phyloP scores from a whole-genome alignment of 2,329 filamentous ascomycete species.

The Purpureocillium takamizusanense region DNA sequence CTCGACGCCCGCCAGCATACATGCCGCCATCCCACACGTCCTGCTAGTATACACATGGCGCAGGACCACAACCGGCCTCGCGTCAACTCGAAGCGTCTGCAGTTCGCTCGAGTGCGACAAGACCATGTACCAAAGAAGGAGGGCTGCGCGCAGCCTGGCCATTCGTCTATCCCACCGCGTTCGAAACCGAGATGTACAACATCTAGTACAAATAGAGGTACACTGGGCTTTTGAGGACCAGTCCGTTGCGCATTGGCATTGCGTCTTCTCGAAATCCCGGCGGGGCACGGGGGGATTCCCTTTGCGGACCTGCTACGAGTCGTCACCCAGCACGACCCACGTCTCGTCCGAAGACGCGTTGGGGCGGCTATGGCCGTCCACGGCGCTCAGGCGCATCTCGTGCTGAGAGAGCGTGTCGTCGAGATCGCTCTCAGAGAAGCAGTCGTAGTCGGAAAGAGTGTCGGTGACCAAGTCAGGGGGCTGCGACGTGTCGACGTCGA shows the following conservation, averaged over 20 bases:
- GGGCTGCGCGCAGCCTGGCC: too few species aligned
- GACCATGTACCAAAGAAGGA: too few species aligned
- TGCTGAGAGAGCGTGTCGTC: slow-evolving; percentile 20
- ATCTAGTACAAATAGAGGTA: neutral
- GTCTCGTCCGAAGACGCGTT: slow-evolving; percentile 18
- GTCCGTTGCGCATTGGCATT: slow-evolving; percentile 20
- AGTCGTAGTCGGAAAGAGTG: slow-evolving; percentile 25
- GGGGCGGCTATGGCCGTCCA: slow-evolving; percentile 6
- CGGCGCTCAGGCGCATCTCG: slow-evolving; percentile 17
- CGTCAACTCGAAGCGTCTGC: too few species aligned
- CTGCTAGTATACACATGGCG: too few species aligned
- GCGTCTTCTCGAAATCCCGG: slow-evolving; percentile 15
- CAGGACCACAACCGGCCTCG: too few species aligned
- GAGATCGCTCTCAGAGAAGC: slow-evolving; percentile 25
- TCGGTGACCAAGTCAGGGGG: slow-evolving; percentile 25
- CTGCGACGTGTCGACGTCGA: slow-evolving; percentile 25
- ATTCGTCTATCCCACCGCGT: too few species aligned
- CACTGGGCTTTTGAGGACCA: slow-evolving; percentile 23
- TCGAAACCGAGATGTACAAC: too few species aligned
- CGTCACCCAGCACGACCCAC: slow-evolving; percentile 36
- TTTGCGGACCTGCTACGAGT: slow-evolving; percentile 35
- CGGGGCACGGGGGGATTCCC: slow-evolving; percentile 17
- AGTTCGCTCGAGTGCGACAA: too few species aligned
- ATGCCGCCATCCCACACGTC: too few species aligned
- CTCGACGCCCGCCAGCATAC: too few species aligned